These are phyloP conservation scores for Calonectria ilicicola DNA, from an alignment of 2,329 filamentous ascomycete species.

Conservation along the genomic window DNA sequence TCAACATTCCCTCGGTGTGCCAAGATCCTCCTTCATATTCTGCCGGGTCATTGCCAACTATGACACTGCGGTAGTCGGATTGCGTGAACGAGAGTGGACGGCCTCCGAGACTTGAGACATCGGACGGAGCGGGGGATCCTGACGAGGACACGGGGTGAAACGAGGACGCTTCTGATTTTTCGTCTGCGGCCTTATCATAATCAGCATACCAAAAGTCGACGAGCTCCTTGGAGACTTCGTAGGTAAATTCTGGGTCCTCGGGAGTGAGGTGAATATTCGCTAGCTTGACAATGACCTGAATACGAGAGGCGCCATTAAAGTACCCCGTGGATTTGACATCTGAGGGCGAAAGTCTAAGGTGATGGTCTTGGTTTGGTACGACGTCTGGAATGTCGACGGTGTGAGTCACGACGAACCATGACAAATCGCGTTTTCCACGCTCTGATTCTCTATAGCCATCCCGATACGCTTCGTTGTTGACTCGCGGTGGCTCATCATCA, in stretches of 20 bases:
- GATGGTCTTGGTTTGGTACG: neutral
- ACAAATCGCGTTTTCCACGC: conserved; percentile 35
- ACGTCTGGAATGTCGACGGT: conserved; percentile 29
- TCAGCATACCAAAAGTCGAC: neutral
- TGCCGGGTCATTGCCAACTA: neutral
- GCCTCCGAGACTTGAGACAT: neutral
- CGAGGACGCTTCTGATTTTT: neutral
- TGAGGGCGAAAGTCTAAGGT: conserved; percentile 24
- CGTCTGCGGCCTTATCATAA: neutral
- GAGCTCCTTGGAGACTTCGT: neutral
- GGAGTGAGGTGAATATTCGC: conserved; percentile 71
- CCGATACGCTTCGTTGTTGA: conserved; percentile 27
- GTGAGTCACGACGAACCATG: conserved; percentile 47
- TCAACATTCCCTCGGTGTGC: conserved; percentile 68
- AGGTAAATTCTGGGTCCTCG: conserved; percentile 57
- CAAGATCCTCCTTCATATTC: conserved; percentile 64
- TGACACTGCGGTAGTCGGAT: neutral
- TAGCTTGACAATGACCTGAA: conserved; percentile 75
- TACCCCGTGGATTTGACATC: conserved; percentile 45
- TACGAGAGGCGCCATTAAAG: conserved; percentile 43
- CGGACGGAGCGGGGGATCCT: neutral
- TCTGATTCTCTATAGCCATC: conserved; percentile 32
- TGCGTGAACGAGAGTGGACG: neutral
- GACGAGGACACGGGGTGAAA: neutral
- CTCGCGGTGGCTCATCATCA: conserved; percentile 38